These are phyloP conservation scores for Rhododendron williamsianum DNA, from an alignment of 148 eudicot genomes.

Conservation along the genomic window DNA sequence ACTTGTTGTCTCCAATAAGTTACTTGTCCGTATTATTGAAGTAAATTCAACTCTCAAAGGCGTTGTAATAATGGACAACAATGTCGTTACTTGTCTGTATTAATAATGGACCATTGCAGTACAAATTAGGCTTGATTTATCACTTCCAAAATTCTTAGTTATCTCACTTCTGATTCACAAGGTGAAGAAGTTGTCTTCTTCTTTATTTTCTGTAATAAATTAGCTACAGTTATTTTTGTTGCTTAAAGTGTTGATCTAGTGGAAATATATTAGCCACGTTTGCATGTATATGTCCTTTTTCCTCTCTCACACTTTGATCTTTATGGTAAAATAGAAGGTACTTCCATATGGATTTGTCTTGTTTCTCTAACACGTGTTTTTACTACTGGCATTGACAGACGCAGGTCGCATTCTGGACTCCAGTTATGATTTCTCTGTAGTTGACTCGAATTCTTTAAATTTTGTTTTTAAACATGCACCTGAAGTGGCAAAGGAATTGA, in stretches of 20 bases:
- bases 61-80: neutral
- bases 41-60: neutral
- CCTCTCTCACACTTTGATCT: neutral
- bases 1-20: neutral
- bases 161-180: neutral
- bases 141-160: neutral
- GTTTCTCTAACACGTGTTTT: slow-evolving; percentile 1
- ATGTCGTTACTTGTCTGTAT: neutral
- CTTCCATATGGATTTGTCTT: neutral
- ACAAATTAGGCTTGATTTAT: neutral
- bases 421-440: slow-evolving; percentile 70
- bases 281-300: neutral
- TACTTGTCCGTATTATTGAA: neutral
- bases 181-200: neutral
- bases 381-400: slow-evolving; percentile 45
- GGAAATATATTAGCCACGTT: neutral
- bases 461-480: slow-evolving; percentile 87
- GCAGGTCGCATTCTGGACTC: slow-evolving; percentile 46
- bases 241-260: neutral
- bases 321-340: neutral
- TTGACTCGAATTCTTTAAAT: slow-evolving; percentile 76
- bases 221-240: neutral
- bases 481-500: slow-evolving; percentile 56
- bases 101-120: neutral
- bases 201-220: neutral